phyloP scores from a whole-genome alignment of 306 rosid genomes.

The Cucurbita ficifolia region DNA sequence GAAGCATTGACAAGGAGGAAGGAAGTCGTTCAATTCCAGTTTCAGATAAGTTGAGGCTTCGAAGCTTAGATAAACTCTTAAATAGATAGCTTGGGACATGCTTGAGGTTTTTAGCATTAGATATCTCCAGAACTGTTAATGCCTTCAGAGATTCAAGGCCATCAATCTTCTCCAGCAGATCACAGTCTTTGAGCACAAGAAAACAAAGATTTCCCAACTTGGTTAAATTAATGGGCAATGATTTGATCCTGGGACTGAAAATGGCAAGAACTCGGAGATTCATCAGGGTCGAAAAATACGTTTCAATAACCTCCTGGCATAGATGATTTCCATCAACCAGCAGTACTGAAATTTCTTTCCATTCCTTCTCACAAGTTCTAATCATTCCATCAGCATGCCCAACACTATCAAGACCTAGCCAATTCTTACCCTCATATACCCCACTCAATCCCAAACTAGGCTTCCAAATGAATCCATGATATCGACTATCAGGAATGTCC shows the following conservation, averaged over 20 bases:
- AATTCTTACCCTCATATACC: background rate
- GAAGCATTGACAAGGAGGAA: constrained; percentile 9
- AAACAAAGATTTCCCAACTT: constrained; percentile 6
- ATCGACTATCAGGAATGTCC: background rate
- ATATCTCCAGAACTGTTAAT: constrained; percentile 19
- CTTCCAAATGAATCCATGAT: background rate
- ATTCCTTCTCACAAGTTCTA: background rate
- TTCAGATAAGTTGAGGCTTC: constrained; percentile 19
- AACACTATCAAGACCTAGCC: constrained; percentile 14
- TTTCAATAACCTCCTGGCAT: constrained; percentile 1
- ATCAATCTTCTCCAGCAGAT: constrained; percentile 12
- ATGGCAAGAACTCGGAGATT: constrained; percentile 8
- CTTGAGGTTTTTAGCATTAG: constrained; percentile 14
- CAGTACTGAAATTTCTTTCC: constrained; percentile 9
- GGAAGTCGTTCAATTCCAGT: constrained; percentile 11
- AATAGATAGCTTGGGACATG: constrained; percentile 1
- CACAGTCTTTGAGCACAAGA: constrained; percentile 28
- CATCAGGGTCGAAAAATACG: background rate
- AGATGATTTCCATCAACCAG: constrained; percentile 16
- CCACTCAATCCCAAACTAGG: constrained; percentile 17
- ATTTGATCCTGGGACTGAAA: constrained; percentile 11
- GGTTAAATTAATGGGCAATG: background rate
- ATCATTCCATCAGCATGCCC: constrained; percentile 9
- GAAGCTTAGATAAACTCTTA: background rate
- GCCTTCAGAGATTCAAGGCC: background rate